These are phyloP conservation scores for Chlorella vulgaris DNA, from an alignment of 139 green algal genomes.

Conservation along the genomic window DNA sequence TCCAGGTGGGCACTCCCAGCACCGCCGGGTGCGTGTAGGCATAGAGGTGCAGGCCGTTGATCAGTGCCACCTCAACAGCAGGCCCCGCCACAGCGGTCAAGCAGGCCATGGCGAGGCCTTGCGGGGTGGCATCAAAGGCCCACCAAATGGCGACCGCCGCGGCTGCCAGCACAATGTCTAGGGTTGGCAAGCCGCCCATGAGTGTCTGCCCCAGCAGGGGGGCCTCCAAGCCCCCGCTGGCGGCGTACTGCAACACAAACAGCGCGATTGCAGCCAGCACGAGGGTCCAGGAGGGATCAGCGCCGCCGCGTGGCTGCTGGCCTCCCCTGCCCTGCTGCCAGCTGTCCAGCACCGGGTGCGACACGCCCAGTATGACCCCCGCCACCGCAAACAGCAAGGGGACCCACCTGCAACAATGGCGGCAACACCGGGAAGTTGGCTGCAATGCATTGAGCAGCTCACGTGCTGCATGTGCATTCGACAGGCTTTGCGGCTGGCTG, in stretches of 20 bases:
- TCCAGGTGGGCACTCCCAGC: constrained; percentile 57
- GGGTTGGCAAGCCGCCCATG: background rate
- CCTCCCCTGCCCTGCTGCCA: constrained; percentile 4
- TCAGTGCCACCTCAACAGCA: constrained; percentile 46
- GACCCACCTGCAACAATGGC: constrained; percentile 58
- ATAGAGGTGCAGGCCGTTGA: constrained; percentile 50
- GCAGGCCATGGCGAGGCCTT: constrained; percentile 46
- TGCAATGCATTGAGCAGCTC: background rate
- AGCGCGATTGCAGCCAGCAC: constrained; percentile 48
- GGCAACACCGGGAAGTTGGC: background rate
- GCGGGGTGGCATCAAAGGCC: constrained; percentile 45
- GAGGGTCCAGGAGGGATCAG: constrained; percentile 35
- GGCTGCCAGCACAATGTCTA: constrained; percentile 34
- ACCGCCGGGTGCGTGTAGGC: constrained; percentile 47
- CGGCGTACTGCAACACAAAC: constrained; percentile 61
- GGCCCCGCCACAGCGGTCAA: constrained; percentile 46
- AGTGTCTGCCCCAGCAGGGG: constrained; percentile 32
- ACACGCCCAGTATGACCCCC: constrained; percentile 65
- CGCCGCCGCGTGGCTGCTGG: constrained; percentile 2
- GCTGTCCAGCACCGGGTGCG: constrained; percentile 35
- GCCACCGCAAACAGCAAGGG: constrained; percentile 69
- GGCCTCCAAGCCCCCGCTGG: constrained; percentile 48
- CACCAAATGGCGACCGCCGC: constrained; percentile 30
- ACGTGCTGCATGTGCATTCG: no score
- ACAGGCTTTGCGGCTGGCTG: no score